Percentiles rank a stretch among this genome's conserved stretches.
phyloP scores from a whole-genome alignment of 306 rosid species.

The Trifolium subterraneum region DNA sequence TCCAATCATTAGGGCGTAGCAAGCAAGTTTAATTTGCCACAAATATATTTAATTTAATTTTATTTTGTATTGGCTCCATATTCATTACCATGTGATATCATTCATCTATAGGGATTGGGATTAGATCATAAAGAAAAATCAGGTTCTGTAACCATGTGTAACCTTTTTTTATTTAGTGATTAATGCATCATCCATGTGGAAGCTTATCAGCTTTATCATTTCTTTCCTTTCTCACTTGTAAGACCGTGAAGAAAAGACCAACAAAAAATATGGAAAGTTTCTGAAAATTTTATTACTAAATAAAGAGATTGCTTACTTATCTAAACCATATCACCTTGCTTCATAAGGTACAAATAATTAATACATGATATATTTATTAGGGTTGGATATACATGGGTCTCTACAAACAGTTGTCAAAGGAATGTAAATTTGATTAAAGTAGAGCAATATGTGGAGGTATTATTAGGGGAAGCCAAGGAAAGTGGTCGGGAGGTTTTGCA shows the following conservation, averaged over 20 bases:
- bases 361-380: too few species aligned
- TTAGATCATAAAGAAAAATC: constrained; percentile 31
- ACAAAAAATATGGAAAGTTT: not conserved
- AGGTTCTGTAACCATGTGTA: constrained; percentile 4
- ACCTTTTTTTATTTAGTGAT: not conserved
- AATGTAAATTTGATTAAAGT: too few species aligned
- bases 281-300: too few species aligned
- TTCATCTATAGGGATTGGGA: constrained; percentile 34
- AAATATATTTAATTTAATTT: not conserved
- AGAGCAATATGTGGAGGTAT: too few species aligned
- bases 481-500: too few species aligned
- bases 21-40: constrained; percentile 36
- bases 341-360: too few species aligned
- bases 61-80: constrained; percentile 14
- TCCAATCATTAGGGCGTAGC: constrained; percentile 42
- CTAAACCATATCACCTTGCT: too few species aligned
- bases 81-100: constrained; percentile 46
- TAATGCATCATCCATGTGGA: not conserved
- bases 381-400: too few species aligned
- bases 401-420: too few species aligned
- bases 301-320: too few species aligned
- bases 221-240: not conserved
- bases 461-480: too few species aligned
- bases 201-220: not conserved
- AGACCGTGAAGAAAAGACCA: not conserved